These are phyloP conservation scores for Puccinia hordei DNA, from an alignment of 1,284 basidiomycete genomes.

Conservation along the genomic window DNA sequence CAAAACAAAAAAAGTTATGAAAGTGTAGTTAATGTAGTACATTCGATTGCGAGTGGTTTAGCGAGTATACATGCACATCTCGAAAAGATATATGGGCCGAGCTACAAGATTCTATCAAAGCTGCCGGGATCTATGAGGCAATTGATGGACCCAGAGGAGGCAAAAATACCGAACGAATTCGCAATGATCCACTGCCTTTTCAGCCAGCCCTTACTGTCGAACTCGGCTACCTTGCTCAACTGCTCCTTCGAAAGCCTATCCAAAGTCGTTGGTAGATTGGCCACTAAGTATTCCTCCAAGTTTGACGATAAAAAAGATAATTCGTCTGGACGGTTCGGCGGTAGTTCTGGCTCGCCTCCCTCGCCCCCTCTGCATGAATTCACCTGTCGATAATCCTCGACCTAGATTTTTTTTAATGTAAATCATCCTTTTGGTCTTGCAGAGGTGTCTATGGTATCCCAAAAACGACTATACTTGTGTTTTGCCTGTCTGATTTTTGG, in stretches of 20 bases:
- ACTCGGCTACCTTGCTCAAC: conserved; percentile 4
- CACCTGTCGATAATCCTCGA: background rate
- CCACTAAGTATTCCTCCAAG: conserved; percentile 11
- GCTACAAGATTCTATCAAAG: conserved; percentile 29
- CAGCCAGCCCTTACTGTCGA: background rate
- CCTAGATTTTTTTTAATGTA: background rate
- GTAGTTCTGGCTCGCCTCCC: background rate
- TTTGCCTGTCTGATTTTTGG: too few relatives aligned
- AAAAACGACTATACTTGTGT: too few relatives aligned
- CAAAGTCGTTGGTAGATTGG: conserved; percentile 5
- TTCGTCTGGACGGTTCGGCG: background rate
- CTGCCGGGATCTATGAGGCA: conserved; percentile 12
- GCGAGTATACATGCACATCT: conserved; percentile 26
- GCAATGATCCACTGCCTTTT: conserved; percentile 2
- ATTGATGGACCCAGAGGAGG: background rate
- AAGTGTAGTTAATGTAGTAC: conserved; percentile 33
- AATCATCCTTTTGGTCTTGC: too few relatives aligned
- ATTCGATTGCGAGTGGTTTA: conserved; percentile 32
- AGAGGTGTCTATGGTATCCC: too few relatives aligned
- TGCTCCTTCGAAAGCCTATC: conserved; percentile 18
- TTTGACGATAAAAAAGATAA: conserved; percentile 2
- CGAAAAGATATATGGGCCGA: conserved; percentile 33
- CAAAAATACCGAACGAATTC: conserved; percentile 22
- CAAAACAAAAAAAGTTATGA: conserved; percentile 35
- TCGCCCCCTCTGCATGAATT: background rate